These are phyloP conservation scores for Albophoma yamanashiensis DNA, from an alignment of 2,329 filamentous ascomycete genomes.

Conservation along the genomic window DNA sequence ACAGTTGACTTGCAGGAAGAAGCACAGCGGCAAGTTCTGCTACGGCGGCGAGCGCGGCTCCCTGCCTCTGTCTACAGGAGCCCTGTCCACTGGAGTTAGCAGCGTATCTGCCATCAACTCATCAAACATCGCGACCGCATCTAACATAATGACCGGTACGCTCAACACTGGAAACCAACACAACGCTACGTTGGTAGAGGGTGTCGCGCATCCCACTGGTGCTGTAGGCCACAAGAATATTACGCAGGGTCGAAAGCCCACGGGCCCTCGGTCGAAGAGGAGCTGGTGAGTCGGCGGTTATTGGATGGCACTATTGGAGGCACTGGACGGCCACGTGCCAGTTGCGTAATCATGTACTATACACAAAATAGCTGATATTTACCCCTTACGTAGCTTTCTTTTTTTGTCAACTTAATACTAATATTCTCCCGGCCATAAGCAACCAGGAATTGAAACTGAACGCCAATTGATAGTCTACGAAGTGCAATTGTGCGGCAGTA, in stretches of 20 bases:
- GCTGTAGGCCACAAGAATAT: not conserved
- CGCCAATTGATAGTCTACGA: too few relatives aligned
- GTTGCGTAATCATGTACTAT: too few relatives aligned
- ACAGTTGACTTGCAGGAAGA: constrained; percentile 14
- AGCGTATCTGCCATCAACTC: constrained; percentile 13
- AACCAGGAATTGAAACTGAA: too few relatives aligned
- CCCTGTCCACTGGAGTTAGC: not conserved
- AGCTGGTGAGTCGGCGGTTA: not conserved
- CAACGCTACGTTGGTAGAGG: not conserved
- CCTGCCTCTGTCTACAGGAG: constrained; percentile 4
- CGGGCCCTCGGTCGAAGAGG: not conserved
- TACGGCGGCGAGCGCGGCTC: not conserved
- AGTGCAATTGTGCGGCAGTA: too few relatives aligned
- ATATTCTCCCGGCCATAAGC: too few relatives aligned
- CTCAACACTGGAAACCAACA: constrained; percentile 1
- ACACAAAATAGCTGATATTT: too few relatives aligned
- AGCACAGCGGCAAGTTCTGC: constrained; percentile 17
- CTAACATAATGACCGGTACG: constrained; percentile 25
- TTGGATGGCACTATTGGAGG: not conserved
- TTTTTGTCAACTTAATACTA: too few relatives aligned
- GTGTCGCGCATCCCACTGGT: not conserved
- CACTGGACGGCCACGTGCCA: not conserved
- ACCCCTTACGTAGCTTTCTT: too few relatives aligned
- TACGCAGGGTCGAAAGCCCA: not conserved
- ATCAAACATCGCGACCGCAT: constrained; percentile 21